Percentiles rank a stretch among this genome's conserved stretches.
Conservation (phyloP, 2,329 filamentous ascomycete genomes). For the Phaeosphaeriaceae sp. region DNA sequence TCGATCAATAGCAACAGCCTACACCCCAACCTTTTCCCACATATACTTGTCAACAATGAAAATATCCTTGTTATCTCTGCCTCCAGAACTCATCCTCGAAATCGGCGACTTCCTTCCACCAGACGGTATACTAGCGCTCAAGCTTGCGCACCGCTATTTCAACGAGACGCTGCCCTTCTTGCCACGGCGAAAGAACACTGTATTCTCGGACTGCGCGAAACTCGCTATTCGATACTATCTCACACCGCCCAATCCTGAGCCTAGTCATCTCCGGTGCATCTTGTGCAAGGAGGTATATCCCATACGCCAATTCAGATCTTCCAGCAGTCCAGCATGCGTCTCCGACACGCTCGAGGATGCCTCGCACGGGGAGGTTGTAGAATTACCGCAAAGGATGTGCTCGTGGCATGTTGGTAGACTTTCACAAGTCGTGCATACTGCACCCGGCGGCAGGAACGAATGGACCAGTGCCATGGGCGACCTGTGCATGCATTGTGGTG, state of each 20-base stretch:
- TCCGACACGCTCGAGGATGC: conserved; percentile 10
- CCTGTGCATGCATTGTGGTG: conserved; percentile 47
- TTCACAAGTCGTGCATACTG: conserved; percentile 26
- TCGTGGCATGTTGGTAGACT: conserved; percentile 44
- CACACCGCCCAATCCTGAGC: conserved; percentile 10
- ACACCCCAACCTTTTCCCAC: not conserved
- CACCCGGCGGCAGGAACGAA: conserved; percentile 28
- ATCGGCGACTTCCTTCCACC: conserved; percentile 45
- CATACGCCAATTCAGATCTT: conserved; percentile 35
- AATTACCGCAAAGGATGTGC: conserved; percentile 41
- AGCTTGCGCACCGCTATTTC: conserved; percentile 43
- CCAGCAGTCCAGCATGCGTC: conserved; percentile 37
- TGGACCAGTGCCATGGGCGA: conserved; percentile 33
- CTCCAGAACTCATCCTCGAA: conserved; percentile 50
- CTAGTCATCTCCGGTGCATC: conserved; percentile 34
- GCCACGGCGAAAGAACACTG: conserved; percentile 15
- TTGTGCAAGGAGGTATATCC: conserved; percentile 42
- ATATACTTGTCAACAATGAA: not conserved
- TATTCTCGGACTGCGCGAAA: conserved; percentile 34
- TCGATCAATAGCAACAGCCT: not conserved
- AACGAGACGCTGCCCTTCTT: conserved; percentile 33
- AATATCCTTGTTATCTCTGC: conserved; percentile 37
- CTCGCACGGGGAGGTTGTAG: conserved; percentile 26
- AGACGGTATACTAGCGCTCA: conserved; percentile 48
- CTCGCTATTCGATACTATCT: conserved; percentile 40